Evolutionary conservation across 805 yeast genomes (phyloP).

Genomic region (Lachancea sp.): DNA sequence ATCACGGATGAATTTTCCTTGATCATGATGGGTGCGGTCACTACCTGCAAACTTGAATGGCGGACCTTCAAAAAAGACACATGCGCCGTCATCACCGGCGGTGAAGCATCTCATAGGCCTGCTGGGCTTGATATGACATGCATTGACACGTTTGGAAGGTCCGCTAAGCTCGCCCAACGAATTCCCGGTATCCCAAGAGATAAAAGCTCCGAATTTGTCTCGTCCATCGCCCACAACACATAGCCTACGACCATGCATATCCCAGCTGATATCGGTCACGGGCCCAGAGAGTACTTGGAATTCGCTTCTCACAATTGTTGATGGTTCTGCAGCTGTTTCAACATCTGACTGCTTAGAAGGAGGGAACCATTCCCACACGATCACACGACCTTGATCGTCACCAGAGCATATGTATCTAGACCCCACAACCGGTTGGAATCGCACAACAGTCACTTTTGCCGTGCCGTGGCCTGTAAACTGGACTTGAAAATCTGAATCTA

Average conservation of each 20-base stretch:
- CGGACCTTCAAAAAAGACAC: conserved; percentile 85
- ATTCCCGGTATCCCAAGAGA: conserved; percentile 91
- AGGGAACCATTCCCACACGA: conserved; percentile 67
- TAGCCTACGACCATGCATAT: conserved; percentile 74
- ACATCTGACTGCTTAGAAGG: conserved; percentile 35
- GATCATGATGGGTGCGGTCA: conserved; percentile 62
- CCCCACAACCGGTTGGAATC: conserved; percentile 63
- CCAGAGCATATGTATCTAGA: conserved; percentile 91
- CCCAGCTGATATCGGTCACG: conserved; percentile 85
- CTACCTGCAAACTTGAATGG: conserved; percentile 83
- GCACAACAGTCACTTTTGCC: conserved; percentile 70
- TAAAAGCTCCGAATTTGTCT: conserved; percentile 86
- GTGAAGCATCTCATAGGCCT: conserved; percentile 94
- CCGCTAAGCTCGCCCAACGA: conserved; percentile 96
- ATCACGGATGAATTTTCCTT: conserved; percentile 64
- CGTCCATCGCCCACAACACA: conserved; percentile 95
- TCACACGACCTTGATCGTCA: conserved; percentile 82
- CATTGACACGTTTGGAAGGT: conserved; percentile 76
- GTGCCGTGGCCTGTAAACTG: conserved; percentile 69
- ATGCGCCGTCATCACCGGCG: conserved; percentile 79
- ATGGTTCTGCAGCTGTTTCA: conserved; percentile 34
- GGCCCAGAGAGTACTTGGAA: conserved; percentile 74
- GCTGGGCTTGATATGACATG: conserved; percentile 74
- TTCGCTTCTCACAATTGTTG: conserved; percentile 62
- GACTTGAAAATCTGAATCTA: conserved; percentile 45